These are phyloP conservation scores for Candida mesenterica DNA, from an alignment of 1,139 yeast genomes.

Conservation along the genomic window DNA sequence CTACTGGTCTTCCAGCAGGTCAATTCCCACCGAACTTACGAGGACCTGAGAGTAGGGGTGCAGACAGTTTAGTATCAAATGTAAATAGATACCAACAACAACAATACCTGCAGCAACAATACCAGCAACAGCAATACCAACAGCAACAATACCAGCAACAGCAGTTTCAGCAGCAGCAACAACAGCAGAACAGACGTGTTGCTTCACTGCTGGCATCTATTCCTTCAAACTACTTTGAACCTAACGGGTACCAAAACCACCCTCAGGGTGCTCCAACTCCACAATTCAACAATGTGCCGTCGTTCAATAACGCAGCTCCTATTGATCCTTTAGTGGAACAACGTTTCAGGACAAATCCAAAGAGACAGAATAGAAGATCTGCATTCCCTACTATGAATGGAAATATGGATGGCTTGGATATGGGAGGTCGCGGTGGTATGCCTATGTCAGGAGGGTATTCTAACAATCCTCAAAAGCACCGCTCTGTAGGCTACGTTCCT, in stretches of 20 bases:
- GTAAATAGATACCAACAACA: conserved; percentile 17
- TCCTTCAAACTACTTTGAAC: conserved; percentile 15
- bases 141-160: conserved; percentile 7
- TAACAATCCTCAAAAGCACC: conserved; percentile 14
- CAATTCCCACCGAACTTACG: conserved; percentile 28
- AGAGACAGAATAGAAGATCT: conserved; percentile 37
- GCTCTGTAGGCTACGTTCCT: conserved; percentile 14
- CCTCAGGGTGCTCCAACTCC: conserved; percentile 1
- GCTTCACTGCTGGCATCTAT: conserved; percentile 17
- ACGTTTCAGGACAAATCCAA: conserved; percentile 27
- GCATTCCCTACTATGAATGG: conserved; percentile 34
- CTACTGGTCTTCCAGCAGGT: conserved; percentile 32
- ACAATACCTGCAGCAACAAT: conserved; percentile 10
- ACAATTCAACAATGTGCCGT: conserved; percentile 8
- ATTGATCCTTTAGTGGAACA: conserved; percentile 29
- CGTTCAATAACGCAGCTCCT: conserved; percentile 24
- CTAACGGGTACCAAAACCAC: conserved; percentile 8
- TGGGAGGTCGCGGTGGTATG: conserved; percentile 55
- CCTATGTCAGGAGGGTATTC: conserved; percentile 32
- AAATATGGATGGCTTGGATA: conserved; percentile 37
- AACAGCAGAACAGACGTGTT: conserved; percentile 9
- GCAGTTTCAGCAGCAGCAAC: conserved; percentile 7
- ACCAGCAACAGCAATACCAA: conserved; percentile 5
- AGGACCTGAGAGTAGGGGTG: conserved; percentile 10
- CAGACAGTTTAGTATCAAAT: conserved; percentile 14